phyloP scores from a whole-genome alignment of 2,329 filamentous ascomycete species.

The Xylariaceae sp. region DNA sequence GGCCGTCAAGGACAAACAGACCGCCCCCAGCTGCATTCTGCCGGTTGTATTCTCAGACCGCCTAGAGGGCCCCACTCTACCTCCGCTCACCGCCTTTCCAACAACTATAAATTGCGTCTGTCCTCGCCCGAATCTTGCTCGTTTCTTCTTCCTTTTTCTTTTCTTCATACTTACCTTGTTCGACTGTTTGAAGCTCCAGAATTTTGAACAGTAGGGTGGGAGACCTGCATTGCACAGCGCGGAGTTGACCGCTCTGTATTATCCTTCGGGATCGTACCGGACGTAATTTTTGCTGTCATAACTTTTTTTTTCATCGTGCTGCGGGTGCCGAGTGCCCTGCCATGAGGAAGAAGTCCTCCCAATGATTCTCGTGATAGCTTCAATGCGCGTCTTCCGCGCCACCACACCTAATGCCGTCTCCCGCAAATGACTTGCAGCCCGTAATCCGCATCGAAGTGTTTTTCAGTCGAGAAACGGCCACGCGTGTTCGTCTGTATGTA shows the following conservation, averaged over 20 bases:
- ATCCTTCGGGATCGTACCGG: conserved; percentile 48
- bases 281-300: conserved; percentile 44
- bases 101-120: conserved; percentile 17
- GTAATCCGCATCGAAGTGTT: no score
- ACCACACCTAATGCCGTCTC: no score
- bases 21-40: conserved; percentile 9
- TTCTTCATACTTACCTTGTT: conserved; percentile 50
- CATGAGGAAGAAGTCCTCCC: conserved; percentile 39
- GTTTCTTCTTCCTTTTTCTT: conserved; percentile 32
- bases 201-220: conserved; percentile 38
- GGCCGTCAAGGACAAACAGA: not conserved
- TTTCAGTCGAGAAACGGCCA: no score
- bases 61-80: not conserved
- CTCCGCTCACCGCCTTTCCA: conserved; percentile 8
- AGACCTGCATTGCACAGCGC: conserved; percentile 51
- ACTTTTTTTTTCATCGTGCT: conserved; percentile 40
- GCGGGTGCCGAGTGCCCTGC: conserved; percentile 37
- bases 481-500: no score
- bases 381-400: no score
- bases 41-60: conserved; percentile 11
- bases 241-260: conserved; percentile 45
- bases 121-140: conserved; percentile 10
- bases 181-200: conserved; percentile 41
- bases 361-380: not conserved
- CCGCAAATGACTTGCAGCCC: no score